Evolutionary conservation across 371 early-diverging fungal genomes (phyloP).

Genomic region (Apophysomyces sp.): DNA sequence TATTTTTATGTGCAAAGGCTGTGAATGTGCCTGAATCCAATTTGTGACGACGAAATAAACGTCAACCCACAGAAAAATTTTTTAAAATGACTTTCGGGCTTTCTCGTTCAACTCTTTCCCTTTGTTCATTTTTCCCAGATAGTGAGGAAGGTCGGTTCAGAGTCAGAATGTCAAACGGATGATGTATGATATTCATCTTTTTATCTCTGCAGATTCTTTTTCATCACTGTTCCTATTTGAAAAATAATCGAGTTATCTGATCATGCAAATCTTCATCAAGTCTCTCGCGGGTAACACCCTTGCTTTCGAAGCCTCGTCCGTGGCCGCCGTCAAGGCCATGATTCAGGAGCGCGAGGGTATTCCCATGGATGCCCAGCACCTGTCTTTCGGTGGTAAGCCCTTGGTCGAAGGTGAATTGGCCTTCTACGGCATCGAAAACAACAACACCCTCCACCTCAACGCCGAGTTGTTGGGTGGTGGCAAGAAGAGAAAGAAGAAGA

Average conservation of each 20-base stretch:
- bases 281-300: slow-evolving; percentile 85
- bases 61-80: neutral
- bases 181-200: neutral
- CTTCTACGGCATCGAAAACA: slow-evolving; percentile 82
- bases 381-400: slow-evolving; percentile 94
- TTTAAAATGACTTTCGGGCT: neutral
- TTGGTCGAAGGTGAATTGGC: slow-evolving; percentile 79
- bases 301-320: slow-evolving; percentile 81
- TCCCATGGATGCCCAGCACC: slow-evolving; percentile 89
- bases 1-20: too few species aligned
- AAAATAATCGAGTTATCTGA: slow-evolving; percentile 46
- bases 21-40: neutral
- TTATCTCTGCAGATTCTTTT: slow-evolving; percentile 23
- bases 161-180: too few species aligned
- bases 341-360: slow-evolving; percentile 93
- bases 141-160: slow-evolving; percentile 11
- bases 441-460: slow-evolving; percentile 84
- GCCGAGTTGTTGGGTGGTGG: slow-evolving; percentile 79
- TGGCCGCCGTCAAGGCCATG: slow-evolving; percentile 85
- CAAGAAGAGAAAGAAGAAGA: slow-evolving; percentile 98
- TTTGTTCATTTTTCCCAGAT: slow-evolving; percentile 12
- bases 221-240: slow-evolving; percentile 21
- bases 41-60: slow-evolving; percentile 1
- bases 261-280: slow-evolving; percentile 90
- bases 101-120: neutral